phyloP scores from a whole-genome alignment of 306 rosid species.

The Oxytropis ochrocephala region DNA sequence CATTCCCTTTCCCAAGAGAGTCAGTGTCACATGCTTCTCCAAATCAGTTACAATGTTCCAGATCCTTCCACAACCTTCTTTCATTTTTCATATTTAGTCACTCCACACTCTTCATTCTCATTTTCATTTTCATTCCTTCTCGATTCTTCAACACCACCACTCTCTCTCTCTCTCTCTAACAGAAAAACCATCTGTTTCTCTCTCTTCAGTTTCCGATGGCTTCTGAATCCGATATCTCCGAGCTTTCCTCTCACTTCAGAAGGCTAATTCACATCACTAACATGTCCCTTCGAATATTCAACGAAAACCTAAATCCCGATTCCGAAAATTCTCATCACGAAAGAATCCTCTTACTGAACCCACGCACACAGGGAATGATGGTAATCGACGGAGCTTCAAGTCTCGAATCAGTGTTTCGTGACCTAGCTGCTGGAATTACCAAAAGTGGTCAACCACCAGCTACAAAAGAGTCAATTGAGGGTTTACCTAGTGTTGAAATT shows the following conservation, averaged over 20 bases:
- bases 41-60: slow-evolving; percentile 28
- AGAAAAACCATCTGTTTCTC: background rate
- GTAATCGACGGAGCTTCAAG: slow-evolving; percentile 51
- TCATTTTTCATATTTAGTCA: background rate
- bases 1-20: too few species aligned
- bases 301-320: slow-evolving; percentile 20
- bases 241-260: slow-evolving; percentile 38
- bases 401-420: slow-evolving; percentile 44
- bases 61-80: slow-evolving; percentile 60
- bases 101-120: accelerated
- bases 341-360: slow-evolving; percentile 58
- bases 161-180: background rate
- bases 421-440: background rate
- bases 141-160: background rate
- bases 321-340: background rate
- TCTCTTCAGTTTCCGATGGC: slow-evolving; percentile 21
- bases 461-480: slow-evolving; percentile 60
- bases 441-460: slow-evolving; percentile 72
- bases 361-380: slow-evolving; percentile 47
- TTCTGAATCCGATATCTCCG: slow-evolving; percentile 38
- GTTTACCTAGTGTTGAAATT: slow-evolving; percentile 40
- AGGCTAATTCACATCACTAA: slow-evolving; percentile 42
- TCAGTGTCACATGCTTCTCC: background rate
- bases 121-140: background rate
- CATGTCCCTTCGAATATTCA: slow-evolving; percentile 21